Evolutionary conservation across 371 early-diverging fungal genomes (phyloP), one percentile per base, ranked within the genome.

Genomic region (Nosema granulosis): DNA sequence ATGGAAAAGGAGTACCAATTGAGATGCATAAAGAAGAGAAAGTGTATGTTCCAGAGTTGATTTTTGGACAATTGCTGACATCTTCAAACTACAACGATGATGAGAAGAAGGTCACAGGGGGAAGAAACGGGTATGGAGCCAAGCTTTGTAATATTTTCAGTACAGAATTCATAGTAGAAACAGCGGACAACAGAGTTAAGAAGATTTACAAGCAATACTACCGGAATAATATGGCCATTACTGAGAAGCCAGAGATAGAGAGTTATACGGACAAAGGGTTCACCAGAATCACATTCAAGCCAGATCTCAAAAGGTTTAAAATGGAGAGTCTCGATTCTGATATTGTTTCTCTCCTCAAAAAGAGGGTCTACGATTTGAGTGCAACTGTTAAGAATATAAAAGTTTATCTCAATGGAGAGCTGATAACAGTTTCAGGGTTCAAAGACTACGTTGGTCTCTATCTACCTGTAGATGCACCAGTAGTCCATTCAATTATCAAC

Each of bases 141-240:
- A 99, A 98, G 84, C 89, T 97, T 13, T 95, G 96, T 87, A 99
- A 99, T 80, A 96, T 99, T 63, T 98, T 96, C 80, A 92, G 92
- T 78, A 91, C 88, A 1, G 91, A 93, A 86, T 99, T 99, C 83
- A 89, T 88, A 35, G 93, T 99, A 11, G 98, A 97, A 86, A 97
- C 97, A 0, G 92, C 91, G 0, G 93, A 95, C 82, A 87, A 87
- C 20, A 71, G 79, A 56, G 76, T 68, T 28, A 86, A 86, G 24
- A 86, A 87, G 24, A 86, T 88, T 35, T 87, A 90, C 57, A 91
- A 93, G 90, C 85, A 89, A 88, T 76, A 50, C 34, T 85, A 78
- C 75, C 68, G 54, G 61, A 74, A 84, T 20, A 84, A 86, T 59
- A 86, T 86, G 85, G 26, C 56, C 18, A 20, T 32, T 20, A 82